Conservation (phyloP, 140 eudicot genomes). For the Eryngium alpinum region DNA sequence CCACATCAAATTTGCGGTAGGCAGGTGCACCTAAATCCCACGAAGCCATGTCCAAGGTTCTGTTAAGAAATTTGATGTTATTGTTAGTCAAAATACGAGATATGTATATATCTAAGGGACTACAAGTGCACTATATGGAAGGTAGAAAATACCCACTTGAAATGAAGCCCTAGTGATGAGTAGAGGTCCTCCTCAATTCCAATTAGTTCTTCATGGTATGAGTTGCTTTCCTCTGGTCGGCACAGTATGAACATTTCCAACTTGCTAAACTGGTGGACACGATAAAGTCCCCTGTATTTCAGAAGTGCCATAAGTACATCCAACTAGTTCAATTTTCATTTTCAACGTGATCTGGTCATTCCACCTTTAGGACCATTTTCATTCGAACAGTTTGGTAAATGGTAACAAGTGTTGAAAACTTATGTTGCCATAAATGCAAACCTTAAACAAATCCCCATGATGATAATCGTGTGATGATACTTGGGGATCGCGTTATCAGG, state of each 20-base stretch:
- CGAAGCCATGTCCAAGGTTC: slow-evolving; percentile 90
- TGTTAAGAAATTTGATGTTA: slow-evolving; percentile 23
- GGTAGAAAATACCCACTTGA: slow-evolving; percentile 42
- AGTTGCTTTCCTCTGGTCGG: slow-evolving; percentile 79
- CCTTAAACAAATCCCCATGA: no score
- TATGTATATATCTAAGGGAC: no score
- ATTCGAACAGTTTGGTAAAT: no score
- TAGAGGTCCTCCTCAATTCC: slow-evolving; percentile 79
- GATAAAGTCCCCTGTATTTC: slow-evolving; percentile 75
- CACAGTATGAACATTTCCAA: slow-evolving; percentile 91
- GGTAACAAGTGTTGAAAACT: not conserved
- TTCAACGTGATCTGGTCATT: not conserved
- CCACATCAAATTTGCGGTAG: slow-evolving; percentile 82
- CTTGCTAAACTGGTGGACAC: slow-evolving; percentile 98
- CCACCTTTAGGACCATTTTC: not conserved
- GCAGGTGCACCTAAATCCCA: slow-evolving; percentile 97
- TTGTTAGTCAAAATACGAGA: no score
- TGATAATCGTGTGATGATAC: no score
- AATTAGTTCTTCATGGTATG: slow-evolving; percentile 71
- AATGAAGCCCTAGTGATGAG: slow-evolving; percentile 85
- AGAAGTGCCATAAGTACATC: slow-evolving; percentile 8
- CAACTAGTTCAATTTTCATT: not conserved
- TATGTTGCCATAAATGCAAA: not conserved
- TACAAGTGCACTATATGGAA: no score
- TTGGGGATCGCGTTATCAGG: no score